Base-by-base conservation (phyloP, 2,329 filamentous ascomycete genomes). In the Iodosphaeria phyllophila region DNA sequence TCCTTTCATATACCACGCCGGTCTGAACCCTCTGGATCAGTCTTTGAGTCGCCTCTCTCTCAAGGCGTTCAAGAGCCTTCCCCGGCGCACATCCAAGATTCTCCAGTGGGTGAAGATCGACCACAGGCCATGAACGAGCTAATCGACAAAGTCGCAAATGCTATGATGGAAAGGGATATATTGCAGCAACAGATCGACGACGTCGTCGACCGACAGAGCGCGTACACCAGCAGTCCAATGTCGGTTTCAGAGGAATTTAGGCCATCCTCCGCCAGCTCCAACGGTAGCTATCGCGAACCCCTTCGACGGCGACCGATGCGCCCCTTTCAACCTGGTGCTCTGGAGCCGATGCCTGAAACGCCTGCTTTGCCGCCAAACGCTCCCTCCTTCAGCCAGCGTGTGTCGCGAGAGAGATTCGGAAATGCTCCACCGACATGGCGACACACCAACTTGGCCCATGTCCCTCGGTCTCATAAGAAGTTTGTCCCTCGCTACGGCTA, bases 151-250 rank as follows among this genome's bases (percentile, higher is more conserved):
- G 61, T 70, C 22, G 65, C 64, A 16, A 55, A 49, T 30, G 64
- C 61, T 24, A 58, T 70, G 49, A 46, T 64, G 27, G 67, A 74
- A 38, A 52, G 65, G 32, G 69, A 74, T 28, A 51, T 49, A 28
- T 43, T 70, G 21, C 56, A 74, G 42, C 58, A 56, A 29, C 56
- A 68, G 34, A 70, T 74, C 26, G 62, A 74, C 26, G 56, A 63
- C 25, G 51, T 65, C 13, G 57, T 70, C 13, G 64, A 71, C 48
- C 58, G 64, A 30, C 64, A 68, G 44, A 73, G 62, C 41, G 44
- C 69, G 17, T 71, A 66, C 32, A 34, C 54, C 11, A 49, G 40
- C 30, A 66, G 60, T 60, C 60, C 20, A 68, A 59, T 19, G 47
- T 55, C 12, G 47, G 57, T 31, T 61, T 56, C 23, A 16, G 8